Percentiles rank a stretch among this genome's conserved stretches.
These are phyloP conservation scores for Candida khao-thaluensis DNA, from an alignment of 805 yeast genomes.

Conservation along the genomic window DNA sequence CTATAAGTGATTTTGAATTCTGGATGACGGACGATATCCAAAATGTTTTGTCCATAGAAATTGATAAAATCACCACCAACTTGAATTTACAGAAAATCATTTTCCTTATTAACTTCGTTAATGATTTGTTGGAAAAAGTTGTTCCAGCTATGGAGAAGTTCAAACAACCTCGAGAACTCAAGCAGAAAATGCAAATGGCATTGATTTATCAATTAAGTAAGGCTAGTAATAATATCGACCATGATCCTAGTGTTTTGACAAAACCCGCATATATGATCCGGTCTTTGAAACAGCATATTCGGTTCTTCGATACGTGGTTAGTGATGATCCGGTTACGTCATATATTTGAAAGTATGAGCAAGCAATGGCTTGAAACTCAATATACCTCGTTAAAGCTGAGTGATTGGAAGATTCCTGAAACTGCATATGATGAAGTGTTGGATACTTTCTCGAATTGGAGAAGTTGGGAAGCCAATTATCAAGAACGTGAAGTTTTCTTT, in stretches of 20 bases:
- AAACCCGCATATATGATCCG: conserved; percentile 83
- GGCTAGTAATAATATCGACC: conserved; percentile 51
- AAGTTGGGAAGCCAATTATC: conserved; percentile 75
- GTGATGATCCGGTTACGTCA: conserved; percentile 77
- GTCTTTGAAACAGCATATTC: conserved; percentile 66
- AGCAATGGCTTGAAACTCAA: conserved; percentile 42
- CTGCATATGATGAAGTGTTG: conserved; percentile 56
- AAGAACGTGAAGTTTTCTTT: conserved; percentile 21
- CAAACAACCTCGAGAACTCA: conserved; percentile 14
- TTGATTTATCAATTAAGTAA: conserved; percentile 41
- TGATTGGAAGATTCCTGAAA: conserved; percentile 45
- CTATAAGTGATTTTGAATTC: conserved; percentile 33
- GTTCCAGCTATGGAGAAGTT: conserved; percentile 20
- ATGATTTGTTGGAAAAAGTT: conserved; percentile 13
- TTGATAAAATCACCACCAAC: conserved; percentile 20
- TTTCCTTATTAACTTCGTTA: conserved; percentile 23
- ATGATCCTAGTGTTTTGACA: conserved; percentile 88
- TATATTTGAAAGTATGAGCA: conserved; percentile 58
- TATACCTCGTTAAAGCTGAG: conserved; percentile 28
- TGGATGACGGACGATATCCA: conserved; percentile 31
- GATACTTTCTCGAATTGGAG: conserved; percentile 76
- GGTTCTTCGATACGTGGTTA: conserved; percentile 87
- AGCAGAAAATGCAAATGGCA: conserved; percentile 26
- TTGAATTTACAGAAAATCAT: conserved; percentile 21
- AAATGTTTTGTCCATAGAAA: conserved; percentile 18